Percentiles rank a stretch among this genome's conserved stretches.
These are phyloP conservation scores for Salvia splendens DNA, from an alignment of 257 asterid genomes.

Conservation along the genomic window DNA sequence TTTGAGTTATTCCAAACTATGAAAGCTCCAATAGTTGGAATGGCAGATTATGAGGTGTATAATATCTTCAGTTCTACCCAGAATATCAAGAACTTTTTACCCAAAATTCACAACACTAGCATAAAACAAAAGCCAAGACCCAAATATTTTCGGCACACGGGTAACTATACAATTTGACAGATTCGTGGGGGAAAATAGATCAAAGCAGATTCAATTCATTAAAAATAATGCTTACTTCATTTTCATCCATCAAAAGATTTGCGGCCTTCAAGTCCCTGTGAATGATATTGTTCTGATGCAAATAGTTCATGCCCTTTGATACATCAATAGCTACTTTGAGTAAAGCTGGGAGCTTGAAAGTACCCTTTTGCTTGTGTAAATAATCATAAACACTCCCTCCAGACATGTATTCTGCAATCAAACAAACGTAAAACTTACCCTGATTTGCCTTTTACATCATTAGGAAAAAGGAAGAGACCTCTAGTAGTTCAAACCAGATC, in stretches of 20 bases:
- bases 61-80: constrained; percentile 13
- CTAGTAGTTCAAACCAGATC: constrained; percentile 3
- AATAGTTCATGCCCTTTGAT: constrained; percentile 94
- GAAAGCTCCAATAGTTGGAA: constrained; percentile 27
- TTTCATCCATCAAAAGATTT: constrained; percentile 93
- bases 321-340: constrained; percentile 93
- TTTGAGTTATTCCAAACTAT: constrained; percentile 30
- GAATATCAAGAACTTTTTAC: not conserved
- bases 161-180: constrained; percentile 19
- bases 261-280: constrained; percentile 99
- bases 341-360: constrained; percentile 81
- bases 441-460: constrained; percentile 17
- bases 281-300: constrained; percentile 95
- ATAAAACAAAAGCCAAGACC: constrained; percentile 10
- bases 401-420: constrained; percentile 77
- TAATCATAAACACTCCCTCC: constrained; percentile 98
- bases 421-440: constrained; percentile 30
- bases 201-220: not conserved
- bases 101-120: not conserved
- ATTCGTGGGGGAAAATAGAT: constrained; percentile 15
- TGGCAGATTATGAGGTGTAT: constrained; percentile 6
- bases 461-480: not conserved
- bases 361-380: constrained; percentile 91
- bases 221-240: constrained; percentile 60
- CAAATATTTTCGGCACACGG: constrained; percentile 1